These are phyloP conservation scores for Smallanthus sonchifolius DNA, from an alignment of 129 eudicot species.

Conservation along the genomic window DNA sequence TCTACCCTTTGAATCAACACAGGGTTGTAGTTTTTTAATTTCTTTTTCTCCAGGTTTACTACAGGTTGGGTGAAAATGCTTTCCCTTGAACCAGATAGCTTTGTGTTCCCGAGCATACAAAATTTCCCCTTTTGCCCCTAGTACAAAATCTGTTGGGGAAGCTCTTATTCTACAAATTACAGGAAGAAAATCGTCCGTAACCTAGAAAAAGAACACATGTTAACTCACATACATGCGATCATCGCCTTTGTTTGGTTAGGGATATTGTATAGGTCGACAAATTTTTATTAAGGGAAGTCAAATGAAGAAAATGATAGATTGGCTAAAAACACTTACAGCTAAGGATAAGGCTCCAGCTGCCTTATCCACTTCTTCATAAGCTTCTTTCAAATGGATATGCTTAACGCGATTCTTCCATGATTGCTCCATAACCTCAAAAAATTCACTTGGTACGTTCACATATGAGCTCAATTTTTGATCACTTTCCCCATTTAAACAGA, in stretches of 20 bases:
- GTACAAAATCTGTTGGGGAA: conserved; percentile 64
- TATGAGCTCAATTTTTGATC: conserved; percentile 59
- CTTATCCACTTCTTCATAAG: conserved; percentile 68
- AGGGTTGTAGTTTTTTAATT: conserved; percentile 72
- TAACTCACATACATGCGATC: not conserved
- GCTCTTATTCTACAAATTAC: conserved; percentile 78
- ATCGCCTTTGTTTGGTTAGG: conserved; percentile 8
- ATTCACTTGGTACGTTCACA: conserved; percentile 59
- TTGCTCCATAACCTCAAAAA: conserved; percentile 89
- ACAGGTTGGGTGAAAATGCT: conserved; percentile 71
- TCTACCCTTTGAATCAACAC: conserved; percentile 87
- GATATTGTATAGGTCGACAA: conserved; percentile 15
- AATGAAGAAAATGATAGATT: not conserved
- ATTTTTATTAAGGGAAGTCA: not conserved
- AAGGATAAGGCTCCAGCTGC: conserved; percentile 71
- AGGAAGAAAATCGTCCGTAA: conserved; percentile 81
- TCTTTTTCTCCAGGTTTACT: conserved; percentile 85
- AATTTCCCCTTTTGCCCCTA: conserved; percentile 94
- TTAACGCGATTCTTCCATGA: conserved; percentile 94
- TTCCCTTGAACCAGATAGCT: conserved; percentile 95
- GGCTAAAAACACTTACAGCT: conserved; percentile 48
- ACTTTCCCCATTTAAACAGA: conserved; percentile 66
- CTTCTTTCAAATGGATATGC: conserved; percentile 74
- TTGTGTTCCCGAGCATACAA: conserved; percentile 81
- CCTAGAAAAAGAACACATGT: conserved; percentile 35